Percentiles rank a stretch among this genome's conserved stretches.
Conservation (phyloP, 2,329 filamentous ascomycete species). For the Trichoderma harzianum region DNA sequence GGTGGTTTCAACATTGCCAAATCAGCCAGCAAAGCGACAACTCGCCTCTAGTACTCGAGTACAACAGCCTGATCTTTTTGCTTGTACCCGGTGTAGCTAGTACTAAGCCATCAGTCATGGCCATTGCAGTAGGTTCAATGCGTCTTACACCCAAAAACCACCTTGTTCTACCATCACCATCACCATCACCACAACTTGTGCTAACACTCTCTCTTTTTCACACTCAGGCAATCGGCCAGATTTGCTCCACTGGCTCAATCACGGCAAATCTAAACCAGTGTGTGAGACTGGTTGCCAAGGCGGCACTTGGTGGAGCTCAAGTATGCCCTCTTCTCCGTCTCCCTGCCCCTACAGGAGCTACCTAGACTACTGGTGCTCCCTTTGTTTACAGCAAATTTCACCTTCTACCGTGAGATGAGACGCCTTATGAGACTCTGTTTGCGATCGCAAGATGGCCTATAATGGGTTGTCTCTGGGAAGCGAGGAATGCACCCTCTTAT, state of each 20-base stretch:
- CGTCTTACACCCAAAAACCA: neutral
- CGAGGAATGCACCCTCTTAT: neutral
- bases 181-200: neutral
- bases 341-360: neutral
- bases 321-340: constrained; percentile 41
- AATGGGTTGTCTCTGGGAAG: neutral
- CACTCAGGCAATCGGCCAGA: constrained; percentile 71
- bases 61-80: neutral
- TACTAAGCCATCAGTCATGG: neutral
- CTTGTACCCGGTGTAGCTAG: neutral
- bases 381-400: neutral
- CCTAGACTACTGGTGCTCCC: neutral
- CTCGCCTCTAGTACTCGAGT: neutral
- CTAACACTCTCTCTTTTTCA: neutral
- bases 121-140: neutral
- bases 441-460: neutral
- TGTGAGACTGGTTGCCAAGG: constrained; percentile 66
- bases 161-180: neutral
- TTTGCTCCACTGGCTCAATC: constrained; percentile 80
- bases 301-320: constrained; percentile 73
- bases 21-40: neutral
- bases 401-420: constrained; percentile 9
- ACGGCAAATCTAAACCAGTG: constrained; percentile 78
- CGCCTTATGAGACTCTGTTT: constrained; percentile 1
- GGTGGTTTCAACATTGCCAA: neutral